These are phyloP conservation scores for Salix brachista DNA, from an alignment of 345 rosid species.

Conservation along the genomic window DNA sequence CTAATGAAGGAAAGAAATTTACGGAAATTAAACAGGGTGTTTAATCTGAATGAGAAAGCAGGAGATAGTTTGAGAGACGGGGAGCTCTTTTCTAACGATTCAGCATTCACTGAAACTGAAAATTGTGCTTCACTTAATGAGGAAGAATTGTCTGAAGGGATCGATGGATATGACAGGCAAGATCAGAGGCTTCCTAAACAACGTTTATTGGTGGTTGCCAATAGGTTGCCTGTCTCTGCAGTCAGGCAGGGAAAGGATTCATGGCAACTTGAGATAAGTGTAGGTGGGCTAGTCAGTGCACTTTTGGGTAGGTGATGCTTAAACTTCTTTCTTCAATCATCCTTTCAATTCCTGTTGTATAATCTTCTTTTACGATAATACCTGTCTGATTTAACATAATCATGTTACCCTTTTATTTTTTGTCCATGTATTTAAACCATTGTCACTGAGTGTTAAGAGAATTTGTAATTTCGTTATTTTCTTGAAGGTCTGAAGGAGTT, in stretches of 20 bases:
- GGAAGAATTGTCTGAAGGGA: conserved; percentile 18
- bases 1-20: conserved; percentile 50
- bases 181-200: conserved; percentile 39
- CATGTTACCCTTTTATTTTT: neutral
- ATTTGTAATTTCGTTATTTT: conserved; percentile 4
- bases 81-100: conserved; percentile 21
- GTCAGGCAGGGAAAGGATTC: conserved; percentile 39
- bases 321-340: neutral
- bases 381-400: neutral
- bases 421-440: neutral
- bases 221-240: conserved; percentile 57
- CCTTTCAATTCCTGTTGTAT: neutral
- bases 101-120: conserved; percentile 22
- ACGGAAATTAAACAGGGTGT: conserved; percentile 35
- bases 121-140: conserved; percentile 22
- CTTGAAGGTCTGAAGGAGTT: conserved; percentile 51
- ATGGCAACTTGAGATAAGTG: conserved; percentile 55
- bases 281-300: conserved; percentile 55
- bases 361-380: neutral
- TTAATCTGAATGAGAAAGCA: conserved; percentile 18
- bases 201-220: conserved; percentile 55
- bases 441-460: neutral
- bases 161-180: conserved; percentile 25
- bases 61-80: conserved; percentile 19
- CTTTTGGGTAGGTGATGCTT: conserved; percentile 39